Conservation (phyloP, 768 basidiomycete species). For the Pulveroboletus sp. region DNA sequence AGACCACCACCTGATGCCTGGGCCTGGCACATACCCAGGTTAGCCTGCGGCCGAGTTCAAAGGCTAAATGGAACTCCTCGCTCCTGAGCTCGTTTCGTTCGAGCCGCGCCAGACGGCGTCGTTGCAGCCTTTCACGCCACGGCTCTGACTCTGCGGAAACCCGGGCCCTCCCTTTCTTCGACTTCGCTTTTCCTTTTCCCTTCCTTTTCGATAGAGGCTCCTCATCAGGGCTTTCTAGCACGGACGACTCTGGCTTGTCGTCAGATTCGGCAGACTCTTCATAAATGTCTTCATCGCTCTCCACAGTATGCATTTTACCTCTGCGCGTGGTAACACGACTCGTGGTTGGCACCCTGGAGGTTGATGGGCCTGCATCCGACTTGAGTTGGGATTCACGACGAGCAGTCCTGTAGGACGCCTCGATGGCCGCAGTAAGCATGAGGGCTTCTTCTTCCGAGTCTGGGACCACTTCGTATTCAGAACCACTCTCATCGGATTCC, state of each 20-base stretch:
- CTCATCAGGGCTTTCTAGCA: slow-evolving; percentile 10
- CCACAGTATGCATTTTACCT: slow-evolving; percentile 4
- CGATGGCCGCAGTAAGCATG: slow-evolving; percentile 56
- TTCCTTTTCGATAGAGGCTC: slow-evolving; percentile 28
- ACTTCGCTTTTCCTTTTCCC: slow-evolving; percentile 25
- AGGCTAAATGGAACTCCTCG: slow-evolving; percentile 48
- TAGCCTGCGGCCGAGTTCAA: slow-evolving; percentile 66
- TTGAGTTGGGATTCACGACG: slow-evolving; percentile 25
- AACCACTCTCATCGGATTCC: slow-evolving; percentile 52
- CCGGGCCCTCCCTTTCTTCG: slow-evolving; percentile 11
- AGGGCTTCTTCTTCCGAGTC: slow-evolving; percentile 38
- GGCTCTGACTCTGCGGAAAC: background rate
- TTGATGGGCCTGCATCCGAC: slow-evolving; percentile 30
- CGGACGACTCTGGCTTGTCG: slow-evolving; percentile 8
- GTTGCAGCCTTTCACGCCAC: slow-evolving; percentile 8
- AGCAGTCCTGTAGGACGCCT: slow-evolving; percentile 44
- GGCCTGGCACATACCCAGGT: slow-evolving; percentile 50
- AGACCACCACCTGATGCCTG: slow-evolving; percentile 3
- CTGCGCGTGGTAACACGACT: slow-evolving; percentile 38
- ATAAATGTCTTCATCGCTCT: slow-evolving; percentile 13
- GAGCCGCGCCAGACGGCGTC: slow-evolving; percentile 15
- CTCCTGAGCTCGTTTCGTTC: slow-evolving; percentile 31
- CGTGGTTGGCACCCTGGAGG: slow-evolving; percentile 37
- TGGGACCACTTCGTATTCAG: slow-evolving; percentile 48
- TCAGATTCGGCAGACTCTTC: slow-evolving; percentile 1